Base-by-base conservation (phyloP, 2,329 filamentous ascomycete genomes). In the Curvularia lunata region DNA sequence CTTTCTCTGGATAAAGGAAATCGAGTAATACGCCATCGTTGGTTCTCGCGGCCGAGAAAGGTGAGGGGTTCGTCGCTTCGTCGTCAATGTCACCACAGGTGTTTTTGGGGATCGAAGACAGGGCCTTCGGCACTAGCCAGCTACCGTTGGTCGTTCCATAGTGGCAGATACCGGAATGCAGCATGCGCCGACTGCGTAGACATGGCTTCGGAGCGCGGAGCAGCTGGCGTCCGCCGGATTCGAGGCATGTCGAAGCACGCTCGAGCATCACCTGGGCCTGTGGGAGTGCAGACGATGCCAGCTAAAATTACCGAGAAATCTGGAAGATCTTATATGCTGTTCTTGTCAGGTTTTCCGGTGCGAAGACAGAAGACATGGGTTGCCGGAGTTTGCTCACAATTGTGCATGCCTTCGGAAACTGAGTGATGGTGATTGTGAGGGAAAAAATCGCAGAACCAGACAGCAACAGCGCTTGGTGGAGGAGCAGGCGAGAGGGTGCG, bases 221-320 rank as follows among this genome's bases (percentile, higher is more conserved):
- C 69, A 84, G 78, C 66, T 80, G 78, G 72, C 81, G 80, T 72
- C 82, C 78, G 80, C 83, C 82, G 75, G 81, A 79, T 79, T 84
- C 79, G 80, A 86, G 80, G 77, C 83, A 86, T 84, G 80, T 78
- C 74, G 81, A 80, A 72, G 82, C 83, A 68, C 82, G 82, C 82
- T 86, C 84, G 73, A 86, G 83, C 84, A 86, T 86, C 66, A 73
- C 72, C 75, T 64, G 62, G 62, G 54, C 62, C 52, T 61, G 61
- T 52, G 46, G 42, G 53, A 65, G 61, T 55, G 66, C 59, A 64
- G 61, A 63, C 59, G 54, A 59, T 58, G 62, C 57, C 56, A 61
- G 64, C 58, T 56, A 58, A 52, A 56, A 68, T 64, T 70, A 69
- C 62, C 66, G 63, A 58, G 54, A 52, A 40, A n/a, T 38, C 19